A percentile compares a stretch with the other conserved stretches of the same genome.
Conservation (phyloP, 768 basidiomycete genomes). For the Mrakia hoshinonis region DNA sequence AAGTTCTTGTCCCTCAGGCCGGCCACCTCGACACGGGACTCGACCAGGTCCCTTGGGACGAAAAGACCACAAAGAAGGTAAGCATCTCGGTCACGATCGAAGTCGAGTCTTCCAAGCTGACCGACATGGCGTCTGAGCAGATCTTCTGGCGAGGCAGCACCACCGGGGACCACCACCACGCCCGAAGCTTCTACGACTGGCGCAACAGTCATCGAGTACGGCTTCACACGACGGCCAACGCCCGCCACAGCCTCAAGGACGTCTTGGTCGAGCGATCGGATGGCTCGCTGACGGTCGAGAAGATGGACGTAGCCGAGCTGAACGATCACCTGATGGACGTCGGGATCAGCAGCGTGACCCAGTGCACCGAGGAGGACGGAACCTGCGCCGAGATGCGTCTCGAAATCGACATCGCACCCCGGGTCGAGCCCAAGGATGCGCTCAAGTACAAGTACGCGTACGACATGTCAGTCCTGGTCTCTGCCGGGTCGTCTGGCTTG, state of each 20-base stretch:
- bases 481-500: not conserved
- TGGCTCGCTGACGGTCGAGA: no score
- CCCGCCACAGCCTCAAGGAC: not conserved
- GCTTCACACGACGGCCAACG: slow-evolving; percentile 5
- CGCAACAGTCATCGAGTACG: not conserved
- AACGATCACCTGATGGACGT: slow-evolving; percentile 20
- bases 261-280: not conserved
- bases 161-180: not conserved
- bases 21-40: no score
- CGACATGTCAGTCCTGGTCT: not conserved
- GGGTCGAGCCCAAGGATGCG: not conserved
- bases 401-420: not conserved
- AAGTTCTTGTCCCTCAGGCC: no score
- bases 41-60: no score
- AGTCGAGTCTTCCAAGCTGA: no score
- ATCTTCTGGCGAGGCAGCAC: slow-evolving; percentile 22
- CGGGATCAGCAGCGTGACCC: not conserved
- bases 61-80: no score
- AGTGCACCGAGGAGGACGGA: slow-evolving; percentile 11
- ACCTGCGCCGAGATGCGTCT: slow-evolving; percentile 1
- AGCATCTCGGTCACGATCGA: no score
- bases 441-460: not conserved
- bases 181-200: not conserved
- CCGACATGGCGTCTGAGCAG: no score
- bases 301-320: not conserved